These are phyloP conservation scores for Geotrichum ghanense DNA, from an alignment of 805 yeast genomes.

Conservation along the genomic window DNA sequence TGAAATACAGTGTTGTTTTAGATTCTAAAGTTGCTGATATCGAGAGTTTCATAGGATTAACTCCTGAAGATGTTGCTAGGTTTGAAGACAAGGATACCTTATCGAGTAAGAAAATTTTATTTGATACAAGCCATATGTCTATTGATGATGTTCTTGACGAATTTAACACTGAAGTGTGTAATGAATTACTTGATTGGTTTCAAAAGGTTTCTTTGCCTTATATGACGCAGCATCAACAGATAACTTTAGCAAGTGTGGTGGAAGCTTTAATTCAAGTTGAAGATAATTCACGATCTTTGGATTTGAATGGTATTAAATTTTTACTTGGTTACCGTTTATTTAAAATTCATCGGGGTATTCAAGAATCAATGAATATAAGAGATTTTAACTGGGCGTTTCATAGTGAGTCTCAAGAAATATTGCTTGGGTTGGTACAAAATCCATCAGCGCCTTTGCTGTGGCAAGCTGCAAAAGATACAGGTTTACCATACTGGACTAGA, in stretches of 20 bases:
- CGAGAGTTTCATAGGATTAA: conserved; percentile 19
- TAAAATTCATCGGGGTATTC: conserved; percentile 40
- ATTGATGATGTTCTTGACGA: conserved; percentile 7
- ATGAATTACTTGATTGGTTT: conserved; percentile 45
- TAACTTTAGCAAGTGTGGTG: conserved; percentile 60
- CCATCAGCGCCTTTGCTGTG: conserved; percentile 43
- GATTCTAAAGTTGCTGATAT: conserved; percentile 25
- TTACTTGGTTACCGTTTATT: conserved; percentile 60
- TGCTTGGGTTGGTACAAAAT: conserved; percentile 39
- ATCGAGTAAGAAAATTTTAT: background rate
- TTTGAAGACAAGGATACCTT: background rate
- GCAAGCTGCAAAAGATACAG: conserved; percentile 46
- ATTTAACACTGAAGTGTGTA: conserved; percentile 25
- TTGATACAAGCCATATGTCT: conserved; percentile 2
- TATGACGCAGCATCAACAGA: conserved; percentile 83
- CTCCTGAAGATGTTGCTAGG: conserved; percentile 20
- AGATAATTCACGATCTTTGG: conserved; percentile 33
- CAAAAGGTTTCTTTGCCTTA: conserved; percentile 62
- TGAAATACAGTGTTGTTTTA: conserved; percentile 44
- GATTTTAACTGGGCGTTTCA: conserved; percentile 85
- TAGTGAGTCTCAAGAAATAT: conserved; percentile 61
- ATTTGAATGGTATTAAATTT: conserved; percentile 59
- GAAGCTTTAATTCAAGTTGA: conserved; percentile 50
- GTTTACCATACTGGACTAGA: conserved; percentile 63
- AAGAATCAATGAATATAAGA: conserved; percentile 52